Conservation (phyloP, 2,329 filamentous ascomycete genomes). For the Aureobasidium sp. region DNA sequence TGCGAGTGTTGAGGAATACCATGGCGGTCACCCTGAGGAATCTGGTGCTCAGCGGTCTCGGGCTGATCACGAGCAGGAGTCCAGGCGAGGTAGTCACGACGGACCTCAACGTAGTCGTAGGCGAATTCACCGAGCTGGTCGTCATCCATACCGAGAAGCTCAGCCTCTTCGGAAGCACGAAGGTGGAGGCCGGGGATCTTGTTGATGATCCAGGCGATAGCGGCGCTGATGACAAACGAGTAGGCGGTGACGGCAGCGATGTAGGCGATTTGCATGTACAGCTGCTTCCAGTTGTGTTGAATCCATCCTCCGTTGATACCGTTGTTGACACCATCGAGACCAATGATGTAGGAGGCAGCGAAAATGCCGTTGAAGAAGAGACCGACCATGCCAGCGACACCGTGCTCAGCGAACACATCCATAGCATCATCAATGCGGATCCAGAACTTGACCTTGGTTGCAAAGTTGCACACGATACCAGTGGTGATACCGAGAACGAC, state of each 20-base stretch:
- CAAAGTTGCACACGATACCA: slow-evolving; percentile 70
- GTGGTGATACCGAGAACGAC: slow-evolving; percentile 55
- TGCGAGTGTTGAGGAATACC: slow-evolving; percentile 65
- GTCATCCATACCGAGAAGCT: slow-evolving; percentile 82
- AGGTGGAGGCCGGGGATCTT: slow-evolving; percentile 70
- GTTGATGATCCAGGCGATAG: slow-evolving; percentile 70
- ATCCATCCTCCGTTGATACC: slow-evolving; percentile 58
- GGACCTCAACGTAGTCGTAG: slow-evolving; percentile 85
- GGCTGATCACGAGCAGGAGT: slow-evolving; percentile 66
- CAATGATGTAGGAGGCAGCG: slow-evolving; percentile 62
- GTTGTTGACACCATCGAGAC: slow-evolving; percentile 70
- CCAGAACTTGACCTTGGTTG: slow-evolving; percentile 73
- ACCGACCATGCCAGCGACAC: slow-evolving; percentile 72
- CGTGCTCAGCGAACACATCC: slow-evolving; percentile 88
- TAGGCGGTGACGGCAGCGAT: slow-evolving; percentile 61
- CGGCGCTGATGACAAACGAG: slow-evolving; percentile 64
- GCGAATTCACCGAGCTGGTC: slow-evolving; percentile 87
- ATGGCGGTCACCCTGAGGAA: slow-evolving; percentile 61
- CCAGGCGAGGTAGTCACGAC: slow-evolving; percentile 83
- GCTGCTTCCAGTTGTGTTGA: slow-evolving; percentile 64
- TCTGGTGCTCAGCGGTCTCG: slow-evolving; percentile 49
- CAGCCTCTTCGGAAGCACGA: slow-evolving; percentile 72
- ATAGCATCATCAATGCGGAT: slow-evolving; percentile 79
- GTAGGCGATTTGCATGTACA: slow-evolving; percentile 77
- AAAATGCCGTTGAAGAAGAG: slow-evolving; percentile 72